Percentiles rank a stretch among this genome's conserved stretches.
phyloP scores from a whole-genome alignment of 306 rosid species.

The Citrullus mucosospermus region DNA sequence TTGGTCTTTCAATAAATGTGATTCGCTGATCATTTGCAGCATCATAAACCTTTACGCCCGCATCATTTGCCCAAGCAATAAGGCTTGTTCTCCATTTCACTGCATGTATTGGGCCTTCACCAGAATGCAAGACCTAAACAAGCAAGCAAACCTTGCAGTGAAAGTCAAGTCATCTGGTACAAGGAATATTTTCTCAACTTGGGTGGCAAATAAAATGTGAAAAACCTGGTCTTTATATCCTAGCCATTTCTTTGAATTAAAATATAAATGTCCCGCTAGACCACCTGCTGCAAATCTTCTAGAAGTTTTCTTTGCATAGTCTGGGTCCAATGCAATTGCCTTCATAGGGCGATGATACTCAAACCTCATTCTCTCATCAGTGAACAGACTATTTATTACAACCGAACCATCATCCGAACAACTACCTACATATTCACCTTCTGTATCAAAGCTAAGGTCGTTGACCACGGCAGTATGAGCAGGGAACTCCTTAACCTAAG shows the following conservation, averaged over 20 bases:
- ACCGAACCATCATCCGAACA: conserved; percentile 91
- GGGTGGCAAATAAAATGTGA: conserved; percentile 1
- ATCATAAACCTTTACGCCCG: conserved; percentile 91
- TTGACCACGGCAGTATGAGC: conserved; percentile 85
- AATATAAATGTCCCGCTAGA: conserved; percentile 84
- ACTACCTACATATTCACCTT: conserved; percentile 91
- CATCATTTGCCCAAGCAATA: conserved; percentile 98
- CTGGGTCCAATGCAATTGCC: conserved; percentile 85
- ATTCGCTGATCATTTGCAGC: conserved; percentile 79
- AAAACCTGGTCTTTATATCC: conserved; percentile 88
- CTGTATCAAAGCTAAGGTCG: conserved; percentile 79
- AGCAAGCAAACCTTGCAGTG: background rate
- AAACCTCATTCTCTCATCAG: conserved; percentile 75
- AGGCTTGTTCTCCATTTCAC: conserved; percentile 94
- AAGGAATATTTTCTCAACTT: background rate
- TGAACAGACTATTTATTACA: conserved; percentile 71
- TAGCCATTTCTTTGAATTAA: conserved; percentile 81
- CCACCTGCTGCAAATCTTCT: conserved; percentile 96
- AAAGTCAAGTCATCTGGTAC: background rate
- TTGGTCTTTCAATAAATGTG: conserved; percentile 89
- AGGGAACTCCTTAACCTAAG: conserved; percentile 74
- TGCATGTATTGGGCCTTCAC: conserved; percentile 96
- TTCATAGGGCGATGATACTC: conserved; percentile 95
- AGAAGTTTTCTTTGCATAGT: conserved; percentile 58
- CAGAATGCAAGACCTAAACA: conserved; percentile 86